A percentile compares a stretch with the other conserved stretches of the same genome.
Evolutionary conservation across 164 flowering plant genomes (phyloP).

Genomic region (Chimonanthus praecox): DNA sequence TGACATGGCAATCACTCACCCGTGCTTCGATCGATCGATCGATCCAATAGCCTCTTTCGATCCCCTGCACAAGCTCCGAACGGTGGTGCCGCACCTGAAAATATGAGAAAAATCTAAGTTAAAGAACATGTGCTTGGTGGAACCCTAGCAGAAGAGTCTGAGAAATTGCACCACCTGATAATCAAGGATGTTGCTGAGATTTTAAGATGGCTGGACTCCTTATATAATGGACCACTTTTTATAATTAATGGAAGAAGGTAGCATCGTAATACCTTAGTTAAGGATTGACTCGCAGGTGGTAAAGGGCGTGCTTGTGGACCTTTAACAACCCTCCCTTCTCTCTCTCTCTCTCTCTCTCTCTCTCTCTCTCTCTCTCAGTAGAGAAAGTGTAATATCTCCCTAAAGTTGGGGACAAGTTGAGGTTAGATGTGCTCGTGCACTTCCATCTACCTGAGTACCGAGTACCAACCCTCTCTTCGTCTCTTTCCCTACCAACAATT

Average conservation of each 20-base stretch:
- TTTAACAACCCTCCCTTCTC: not conserved
- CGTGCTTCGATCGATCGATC: not conserved
- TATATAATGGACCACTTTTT: not conserved
- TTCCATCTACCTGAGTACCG: not conserved
- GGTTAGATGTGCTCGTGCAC: constrained; percentile 1
- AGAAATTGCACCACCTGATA: not conserved
- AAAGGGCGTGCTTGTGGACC: not conserved
- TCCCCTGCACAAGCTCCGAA: not conserved
- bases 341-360: no score
- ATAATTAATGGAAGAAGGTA: not conserved
- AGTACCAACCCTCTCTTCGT: no score
- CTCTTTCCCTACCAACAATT: no score
- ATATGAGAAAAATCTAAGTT: not conserved
- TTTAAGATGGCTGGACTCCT: not conserved
- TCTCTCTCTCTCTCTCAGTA: no score
- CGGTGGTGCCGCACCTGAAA: not conserved
- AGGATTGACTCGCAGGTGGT: not conserved
- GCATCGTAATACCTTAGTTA: not conserved
- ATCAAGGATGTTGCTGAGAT: not conserved
- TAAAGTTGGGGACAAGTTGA: not conserved
- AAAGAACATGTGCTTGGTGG: not conserved
- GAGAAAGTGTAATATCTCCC: not conserved
- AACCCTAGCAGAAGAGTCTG: not conserved
- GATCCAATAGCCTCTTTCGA: not conserved
- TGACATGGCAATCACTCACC: constrained; percentile 11